Percentiles rank a stretch among this genome's conserved stretches.
These are phyloP conservation scores for Psilocybe cubensis DNA, from an alignment of 768 basidiomycete species.

Conservation along the genomic window DNA sequence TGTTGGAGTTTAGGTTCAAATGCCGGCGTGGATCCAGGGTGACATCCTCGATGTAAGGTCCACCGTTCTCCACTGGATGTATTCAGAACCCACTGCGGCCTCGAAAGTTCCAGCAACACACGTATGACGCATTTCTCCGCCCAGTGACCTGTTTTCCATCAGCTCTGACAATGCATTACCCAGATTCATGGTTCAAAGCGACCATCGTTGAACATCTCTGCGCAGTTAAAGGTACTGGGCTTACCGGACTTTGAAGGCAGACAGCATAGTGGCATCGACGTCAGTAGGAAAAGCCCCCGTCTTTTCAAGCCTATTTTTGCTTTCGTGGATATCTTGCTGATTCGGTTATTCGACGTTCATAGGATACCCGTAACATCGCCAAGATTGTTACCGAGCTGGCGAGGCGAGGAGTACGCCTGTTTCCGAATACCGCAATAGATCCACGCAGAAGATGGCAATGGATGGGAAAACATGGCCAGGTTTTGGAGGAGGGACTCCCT, in stretches of 20 bases:
- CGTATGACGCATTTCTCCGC: conserved; percentile 19
- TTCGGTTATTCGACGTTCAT: conserved; percentile 20
- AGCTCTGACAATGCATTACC: conserved; percentile 8
- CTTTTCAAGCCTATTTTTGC: conserved; percentile 19
- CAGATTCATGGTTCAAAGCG: conserved; percentile 31
- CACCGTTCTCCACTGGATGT: conserved; percentile 54
- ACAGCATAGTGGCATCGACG: conserved; percentile 89
- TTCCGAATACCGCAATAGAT: conserved; percentile 74
- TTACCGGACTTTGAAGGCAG: conserved; percentile 81
- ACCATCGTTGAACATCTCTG: conserved; percentile 64
- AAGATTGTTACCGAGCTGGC: conserved; percentile 83
- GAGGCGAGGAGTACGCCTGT: conserved; percentile 63
- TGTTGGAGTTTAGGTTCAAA: conserved; percentile 46
- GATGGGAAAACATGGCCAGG: conserved; percentile 81
- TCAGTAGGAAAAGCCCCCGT: conserved; percentile 43
- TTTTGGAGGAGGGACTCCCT: conserved; percentile 51
- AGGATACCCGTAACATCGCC: conserved; percentile 92
- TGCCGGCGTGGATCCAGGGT: conserved; percentile 76
- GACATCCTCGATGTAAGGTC: conserved; percentile 78
- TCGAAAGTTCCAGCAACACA: conserved; percentile 19
- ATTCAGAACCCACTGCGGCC: conserved; percentile 22
- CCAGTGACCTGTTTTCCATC: conserved; percentile 6
- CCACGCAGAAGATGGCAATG: conserved; percentile 75
- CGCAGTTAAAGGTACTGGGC: conserved; percentile 75
- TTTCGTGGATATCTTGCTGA: conserved; percentile 17